A percentile compares a stretch with the other conserved stretches of the same genome.
Evolutionary conservation across 495 filamentous ascomycete species (phyloP).

Genomic region (Podospora sp.): DNA sequence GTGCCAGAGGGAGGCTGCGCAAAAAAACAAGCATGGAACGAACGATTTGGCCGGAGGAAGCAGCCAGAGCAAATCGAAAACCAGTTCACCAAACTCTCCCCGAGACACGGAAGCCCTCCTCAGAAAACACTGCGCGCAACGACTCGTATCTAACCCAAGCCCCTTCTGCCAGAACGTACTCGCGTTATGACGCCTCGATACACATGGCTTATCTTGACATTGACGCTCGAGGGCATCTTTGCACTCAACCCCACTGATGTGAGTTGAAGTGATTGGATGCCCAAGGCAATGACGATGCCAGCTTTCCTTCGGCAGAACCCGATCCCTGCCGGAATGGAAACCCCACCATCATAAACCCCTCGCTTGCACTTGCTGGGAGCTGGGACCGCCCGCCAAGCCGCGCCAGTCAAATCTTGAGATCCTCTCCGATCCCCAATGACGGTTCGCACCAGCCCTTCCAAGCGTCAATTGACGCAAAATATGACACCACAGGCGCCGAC

Average conservation of each 20-base stretch:
- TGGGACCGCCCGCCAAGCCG: not conserved
- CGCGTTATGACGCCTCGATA: slow-evolving; percentile 4
- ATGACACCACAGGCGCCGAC: not conserved
- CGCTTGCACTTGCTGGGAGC: not conserved
- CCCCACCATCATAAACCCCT: slow-evolving; percentile 14
- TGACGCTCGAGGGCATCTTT: not conserved
- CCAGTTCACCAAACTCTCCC: not conserved
- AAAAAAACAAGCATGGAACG: too few relatives aligned
- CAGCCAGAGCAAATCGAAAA: too few relatives aligned
- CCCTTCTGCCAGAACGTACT: not conserved
- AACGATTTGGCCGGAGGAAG: not conserved
- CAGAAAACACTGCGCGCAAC: not conserved
- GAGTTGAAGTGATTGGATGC: slow-evolving; percentile 21
- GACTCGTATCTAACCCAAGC: not conserved
- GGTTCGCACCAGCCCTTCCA: not conserved
- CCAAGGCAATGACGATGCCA: slow-evolving; percentile 23
- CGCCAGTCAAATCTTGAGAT: not conserved
- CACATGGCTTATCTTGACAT: slow-evolving; percentile 11
- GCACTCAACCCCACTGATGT: not conserved
- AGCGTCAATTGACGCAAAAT: not conserved
- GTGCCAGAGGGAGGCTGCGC: too few relatives aligned
- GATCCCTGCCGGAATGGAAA: slow-evolving; percentile 9
- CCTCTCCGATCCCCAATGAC: not conserved
- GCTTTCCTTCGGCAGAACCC: slow-evolving; percentile 10
- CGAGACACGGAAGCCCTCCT: not conserved